Conservation (phyloP, 257 asterid species). For the Sherardia arvensis region DNA sequence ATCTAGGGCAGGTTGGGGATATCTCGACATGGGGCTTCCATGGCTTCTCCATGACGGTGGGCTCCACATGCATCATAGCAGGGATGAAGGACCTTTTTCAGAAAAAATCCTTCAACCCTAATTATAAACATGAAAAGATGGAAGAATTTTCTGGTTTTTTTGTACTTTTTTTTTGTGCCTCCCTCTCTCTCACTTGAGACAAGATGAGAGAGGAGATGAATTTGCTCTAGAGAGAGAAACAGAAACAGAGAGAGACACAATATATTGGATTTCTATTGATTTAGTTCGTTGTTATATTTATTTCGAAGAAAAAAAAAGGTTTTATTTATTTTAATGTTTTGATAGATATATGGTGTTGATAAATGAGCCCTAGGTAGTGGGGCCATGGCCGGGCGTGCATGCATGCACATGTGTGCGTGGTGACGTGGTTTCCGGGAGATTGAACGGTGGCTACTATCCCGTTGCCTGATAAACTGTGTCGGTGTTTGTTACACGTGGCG, state of each 20-base stretch:
- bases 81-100: conserved; percentile 6
- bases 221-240: background rate
- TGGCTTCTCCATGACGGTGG: conserved; percentile 44
- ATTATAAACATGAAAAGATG: background rate
- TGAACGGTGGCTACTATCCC: conserved; percentile 30
- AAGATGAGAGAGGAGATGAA: conserved; percentile 11
- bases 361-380: background rate
- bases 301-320: background rate
- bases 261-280: conserved; percentile 3
- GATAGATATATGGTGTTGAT: background rate
- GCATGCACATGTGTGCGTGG: conserved; percentile 19
- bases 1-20: conserved; percentile 64
- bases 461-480: conserved; percentile 59
- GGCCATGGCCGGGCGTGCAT: conserved; percentile 5
- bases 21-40: conserved; percentile 43
- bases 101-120: background rate
- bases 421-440: conserved; percentile 26
- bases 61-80: conserved; percentile 6
- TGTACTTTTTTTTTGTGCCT: background rate
- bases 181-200: conserved; percentile 8
- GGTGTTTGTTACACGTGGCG: conserved; percentile 44
- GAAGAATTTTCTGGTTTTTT: too few relatives aligned
- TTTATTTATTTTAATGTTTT: background rate
- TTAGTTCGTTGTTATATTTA: background rate
- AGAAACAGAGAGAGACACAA: background rate